A percentile compares a stretch with the other conserved stretches of the same genome.
Evolutionary conservation across 1,139 yeast species (phyloP).

Genomic region (Scheffersomyces parashehatae): DNA sequence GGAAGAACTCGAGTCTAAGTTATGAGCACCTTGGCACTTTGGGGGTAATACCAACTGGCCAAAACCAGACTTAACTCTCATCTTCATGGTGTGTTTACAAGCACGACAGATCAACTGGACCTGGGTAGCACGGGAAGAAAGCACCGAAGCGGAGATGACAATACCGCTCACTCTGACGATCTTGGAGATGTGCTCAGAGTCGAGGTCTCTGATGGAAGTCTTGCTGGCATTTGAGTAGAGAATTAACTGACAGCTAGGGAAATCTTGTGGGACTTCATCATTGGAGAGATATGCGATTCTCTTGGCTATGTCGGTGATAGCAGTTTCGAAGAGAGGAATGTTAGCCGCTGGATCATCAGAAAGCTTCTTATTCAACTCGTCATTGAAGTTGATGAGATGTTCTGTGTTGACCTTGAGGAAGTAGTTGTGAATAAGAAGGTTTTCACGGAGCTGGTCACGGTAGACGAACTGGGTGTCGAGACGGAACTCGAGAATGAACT

Average conservation of each 20-base stretch:
- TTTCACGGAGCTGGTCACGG: conserved; percentile 90
- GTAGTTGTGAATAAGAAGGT: conserved; percentile 75
- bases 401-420: conserved; percentile 76
- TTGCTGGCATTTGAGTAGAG: conserved; percentile 73
- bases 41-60: conserved; percentile 80
- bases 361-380: conserved; percentile 80
- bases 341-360: conserved; percentile 87
- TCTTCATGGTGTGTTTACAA: conserved; percentile 77
- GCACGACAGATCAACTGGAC: conserved; percentile 85
- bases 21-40: conserved; percentile 66
- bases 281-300: conserved; percentile 66
- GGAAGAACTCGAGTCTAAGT: conserved; percentile 43
- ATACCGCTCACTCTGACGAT: conserved; percentile 93
- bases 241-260: conserved; percentile 84
- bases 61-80: conserved; percentile 72
- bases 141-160: conserved; percentile 86
- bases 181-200: conserved; percentile 85
- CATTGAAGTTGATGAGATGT: conserved; percentile 85
- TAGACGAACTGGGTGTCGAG: conserved; percentile 81
- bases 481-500: conserved; percentile 84
- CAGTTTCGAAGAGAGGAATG: conserved; percentile 85
- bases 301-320: conserved; percentile 88
- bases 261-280: conserved; percentile 54
- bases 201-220: conserved; percentile 74
- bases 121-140: conserved; percentile 83